Conservation (phyloP, 768 basidiomycete genomes). For the Cystobasidium onofrii region DNA sequence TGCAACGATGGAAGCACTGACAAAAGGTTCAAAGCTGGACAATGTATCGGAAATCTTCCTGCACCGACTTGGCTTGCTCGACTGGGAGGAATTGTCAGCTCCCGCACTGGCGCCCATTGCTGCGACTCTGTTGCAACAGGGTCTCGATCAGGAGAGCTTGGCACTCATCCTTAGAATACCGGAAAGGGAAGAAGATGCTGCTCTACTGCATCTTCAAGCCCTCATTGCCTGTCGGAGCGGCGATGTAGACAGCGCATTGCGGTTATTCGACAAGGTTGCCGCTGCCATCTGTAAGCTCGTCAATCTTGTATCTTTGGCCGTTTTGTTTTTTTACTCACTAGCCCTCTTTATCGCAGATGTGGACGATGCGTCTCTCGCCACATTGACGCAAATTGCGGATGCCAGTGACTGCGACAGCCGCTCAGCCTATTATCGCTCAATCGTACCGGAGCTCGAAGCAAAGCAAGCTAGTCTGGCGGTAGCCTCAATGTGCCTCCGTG, state of each 20-base stretch:
- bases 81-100: not conserved
- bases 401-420: not conserved
- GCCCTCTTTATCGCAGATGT: slow-evolving; percentile 6
- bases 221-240: not conserved
- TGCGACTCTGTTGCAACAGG: not conserved
- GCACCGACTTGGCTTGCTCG: not conserved
- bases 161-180: not conserved
- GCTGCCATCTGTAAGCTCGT: slow-evolving; percentile 19
- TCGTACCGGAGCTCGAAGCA: slow-evolving; percentile 1
- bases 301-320: not conserved
- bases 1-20: not conserved
- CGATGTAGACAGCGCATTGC: not conserved
- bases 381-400: not conserved
- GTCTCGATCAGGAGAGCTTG: not conserved
- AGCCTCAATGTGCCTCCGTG: not conserved
- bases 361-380: not conserved
- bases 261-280: not conserved
- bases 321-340: too few species aligned
- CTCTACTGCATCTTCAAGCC: slow-evolving; percentile 8
- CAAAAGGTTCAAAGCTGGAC: not conserved
- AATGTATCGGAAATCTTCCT: not conserved
- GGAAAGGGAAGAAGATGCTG: slow-evolving; percentile 21
- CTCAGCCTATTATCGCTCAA: slow-evolving; percentile 8
- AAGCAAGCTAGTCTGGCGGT: not conserved
- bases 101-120: not conserved